phyloP scores from a whole-genome alignment of 805 yeast species.

The Metschnikowia aberdeeniae region DNA sequence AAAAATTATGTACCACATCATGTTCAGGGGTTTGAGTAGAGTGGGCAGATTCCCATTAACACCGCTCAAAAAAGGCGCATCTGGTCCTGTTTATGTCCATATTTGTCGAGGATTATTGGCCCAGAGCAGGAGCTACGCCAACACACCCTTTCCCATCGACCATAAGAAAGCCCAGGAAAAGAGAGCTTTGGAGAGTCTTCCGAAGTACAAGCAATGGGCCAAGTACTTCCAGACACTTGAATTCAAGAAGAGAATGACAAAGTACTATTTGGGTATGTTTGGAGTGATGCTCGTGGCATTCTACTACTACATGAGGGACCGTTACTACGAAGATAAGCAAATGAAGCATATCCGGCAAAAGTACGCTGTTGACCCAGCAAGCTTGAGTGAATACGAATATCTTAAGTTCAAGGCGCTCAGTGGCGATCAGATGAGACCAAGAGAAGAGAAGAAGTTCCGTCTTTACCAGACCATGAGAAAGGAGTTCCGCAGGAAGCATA shows the following conservation, averaged over 20 bases:
- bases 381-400: slow-evolving; percentile 58
- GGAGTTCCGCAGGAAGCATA: slow-evolving; percentile 38
- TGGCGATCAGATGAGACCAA: slow-evolving; percentile 56
- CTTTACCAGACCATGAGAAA: slow-evolving; percentile 55
- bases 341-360: slow-evolving; percentile 40
- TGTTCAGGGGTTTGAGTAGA: background rate
- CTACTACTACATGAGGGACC: slow-evolving; percentile 59
- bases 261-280: slow-evolving; percentile 59
- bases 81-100: too few relatives aligned
- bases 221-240: slow-evolving; percentile 45
- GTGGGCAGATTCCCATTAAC: background rate
- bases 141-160: slow-evolving; percentile 35
- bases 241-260: slow-evolving; percentile 57
- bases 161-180: slow-evolving; percentile 27
- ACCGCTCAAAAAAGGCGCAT: background rate
- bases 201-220: slow-evolving; percentile 39
- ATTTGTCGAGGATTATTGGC: background rate
- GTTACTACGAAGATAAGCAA: slow-evolving; percentile 63
- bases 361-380: slow-evolving; percentile 30
- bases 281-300: slow-evolving; percentile 54
- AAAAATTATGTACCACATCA: background rate
- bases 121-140: slow-evolving; percentile 13
- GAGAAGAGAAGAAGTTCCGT: slow-evolving; percentile 56
- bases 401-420: slow-evolving; percentile 57
- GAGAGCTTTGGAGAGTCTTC: slow-evolving; percentile 26